A percentile compares a stretch with the other conserved stretches of the same genome.
phyloP scores from a whole-genome alignment of 2,329 filamentous ascomycete species.

The Ceratocystiopsis sp. region DNA sequence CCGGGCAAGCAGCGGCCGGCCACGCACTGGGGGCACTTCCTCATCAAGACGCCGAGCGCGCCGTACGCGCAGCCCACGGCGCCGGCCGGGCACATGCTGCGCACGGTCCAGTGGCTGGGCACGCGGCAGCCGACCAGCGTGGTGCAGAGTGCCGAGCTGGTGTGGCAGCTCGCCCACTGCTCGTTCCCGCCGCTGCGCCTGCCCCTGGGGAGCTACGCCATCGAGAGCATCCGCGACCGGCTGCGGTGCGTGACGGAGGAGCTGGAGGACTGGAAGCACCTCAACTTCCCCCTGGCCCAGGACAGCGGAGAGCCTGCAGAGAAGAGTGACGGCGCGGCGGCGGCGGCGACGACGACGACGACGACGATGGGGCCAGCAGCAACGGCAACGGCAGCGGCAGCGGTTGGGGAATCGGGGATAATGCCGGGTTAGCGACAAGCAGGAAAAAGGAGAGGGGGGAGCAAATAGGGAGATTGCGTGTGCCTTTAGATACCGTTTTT shows the following conservation, averaged over 20 bases:
- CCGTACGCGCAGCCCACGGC: conserved; percentile 63
- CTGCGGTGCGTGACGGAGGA: conserved; percentile 86
- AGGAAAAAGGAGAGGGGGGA: too few relatives aligned
- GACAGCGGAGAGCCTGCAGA: conserved; percentile 15
- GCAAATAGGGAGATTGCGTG: too few relatives aligned
- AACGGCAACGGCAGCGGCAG: background rate
- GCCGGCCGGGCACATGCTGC: conserved; percentile 72
- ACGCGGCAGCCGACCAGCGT: conserved; percentile 86
- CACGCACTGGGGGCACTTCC: conserved; percentile 79
- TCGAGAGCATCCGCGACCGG: conserved; percentile 86
- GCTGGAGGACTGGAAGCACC: conserved; percentile 80
- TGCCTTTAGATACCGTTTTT: too few relatives aligned
- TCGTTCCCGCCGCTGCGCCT: conserved; percentile 79
- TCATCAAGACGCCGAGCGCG: conserved; percentile 71
- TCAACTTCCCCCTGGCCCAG: conserved; percentile 45
- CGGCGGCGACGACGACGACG: conserved; percentile 12
- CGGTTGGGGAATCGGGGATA: too few relatives aligned
- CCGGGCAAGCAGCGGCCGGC: conserved; percentile 29
- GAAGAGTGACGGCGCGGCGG: conserved; percentile 14
- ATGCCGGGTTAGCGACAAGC: too few relatives aligned
- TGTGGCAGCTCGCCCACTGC: conserved; percentile 91
- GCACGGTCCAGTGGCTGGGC: conserved; percentile 88
- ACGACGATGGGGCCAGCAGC: background rate
- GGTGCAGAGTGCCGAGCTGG: conserved; percentile 79
- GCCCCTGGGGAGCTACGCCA: conserved; percentile 81